A percentile compares a stretch with the other conserved stretches of the same genome.
These are phyloP conservation scores for Fusarium brevicatenulatum DNA, from an alignment of 2,329 filamentous ascomycete species.

Conservation along the genomic window DNA sequence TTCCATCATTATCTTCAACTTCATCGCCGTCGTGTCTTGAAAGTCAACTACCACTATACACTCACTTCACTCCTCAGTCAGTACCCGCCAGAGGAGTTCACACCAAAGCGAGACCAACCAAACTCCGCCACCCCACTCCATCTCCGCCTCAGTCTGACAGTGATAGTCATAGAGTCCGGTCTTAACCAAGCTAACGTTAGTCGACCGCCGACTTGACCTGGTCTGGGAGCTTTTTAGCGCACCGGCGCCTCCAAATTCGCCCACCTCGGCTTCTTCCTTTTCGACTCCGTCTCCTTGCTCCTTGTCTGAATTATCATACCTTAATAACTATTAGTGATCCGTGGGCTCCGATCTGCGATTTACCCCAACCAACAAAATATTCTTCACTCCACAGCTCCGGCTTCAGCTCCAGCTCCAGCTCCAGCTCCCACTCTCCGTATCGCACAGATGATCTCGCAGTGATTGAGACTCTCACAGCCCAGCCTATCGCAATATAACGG, in stretches of 20 bases:
- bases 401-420: background rate
- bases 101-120: constrained; percentile 27
- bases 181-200: constrained; percentile 7
- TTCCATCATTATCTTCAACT: background rate
- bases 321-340: constrained; percentile 30
- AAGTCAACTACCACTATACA: background rate
- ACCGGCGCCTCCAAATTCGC: constrained; percentile 9
- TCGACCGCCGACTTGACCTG: constrained; percentile 19
- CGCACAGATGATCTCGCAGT: constrained; percentile 1
- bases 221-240: constrained; percentile 26
- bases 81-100: constrained; percentile 28
- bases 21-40: background rate
- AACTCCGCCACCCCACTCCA: constrained; percentile 37
- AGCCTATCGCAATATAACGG: background rate
- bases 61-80: background rate
- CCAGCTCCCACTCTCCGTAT: background rate
- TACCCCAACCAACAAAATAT: constrained; percentile 26
- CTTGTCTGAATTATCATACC: constrained; percentile 23
- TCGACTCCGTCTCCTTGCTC: constrained; percentile 28
- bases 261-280: constrained; percentile 1
- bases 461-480: constrained; percentile 8
- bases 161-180: constrained; percentile 28
- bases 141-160: constrained; percentile 28
- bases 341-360: constrained; percentile 35
- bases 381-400: constrained; percentile 25